Percentiles rank a stretch among this genome's conserved stretches.
These are phyloP conservation scores for Paraconiothyrium brasiliense DNA, from an alignment of 2,329 filamentous ascomycete genomes.

Conservation along the genomic window DNA sequence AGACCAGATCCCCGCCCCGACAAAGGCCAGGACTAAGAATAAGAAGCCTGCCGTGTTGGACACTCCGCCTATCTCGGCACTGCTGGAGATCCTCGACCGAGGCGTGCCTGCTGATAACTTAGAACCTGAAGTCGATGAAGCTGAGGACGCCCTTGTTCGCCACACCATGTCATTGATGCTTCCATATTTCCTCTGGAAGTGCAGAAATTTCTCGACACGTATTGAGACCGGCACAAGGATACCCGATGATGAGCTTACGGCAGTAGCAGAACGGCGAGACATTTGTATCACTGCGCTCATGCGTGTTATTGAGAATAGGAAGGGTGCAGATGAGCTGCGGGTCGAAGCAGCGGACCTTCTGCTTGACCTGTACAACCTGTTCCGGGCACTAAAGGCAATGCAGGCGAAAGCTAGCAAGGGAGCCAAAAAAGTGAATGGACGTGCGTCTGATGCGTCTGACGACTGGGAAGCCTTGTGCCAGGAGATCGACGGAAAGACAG, in stretches of 20 bases:
- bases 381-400: conserved; percentile 73
- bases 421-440: conserved; percentile 42
- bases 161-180: conserved; percentile 79
- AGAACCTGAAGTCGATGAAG: conserved; percentile 74
- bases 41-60: conserved; percentile 35
- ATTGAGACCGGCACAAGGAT: conserved; percentile 57
- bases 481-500: conserved; percentile 71
- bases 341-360: conserved; percentile 78
- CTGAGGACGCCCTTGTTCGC: conserved; percentile 81
- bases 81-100: conserved; percentile 77
- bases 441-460: conserved; percentile 50
- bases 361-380: conserved; percentile 83
- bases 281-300: conserved; percentile 60
- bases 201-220: conserved; percentile 59
- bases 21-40: conserved; percentile 45
- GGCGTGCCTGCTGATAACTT: conserved; percentile 72
- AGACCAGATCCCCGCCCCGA: conserved; percentile 65
- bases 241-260: conserved; percentile 67
- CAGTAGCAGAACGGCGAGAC: conserved; percentile 62
- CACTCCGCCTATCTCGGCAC: conserved; percentile 69
- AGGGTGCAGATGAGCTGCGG: conserved; percentile 78
- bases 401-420: conserved; percentile 39
- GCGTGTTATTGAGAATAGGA: conserved; percentile 60
- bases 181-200: conserved; percentile 97
- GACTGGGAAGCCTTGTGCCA: conserved; percentile 70